Evolutionary conservation across 331 rosid genomes (phyloP), one percentile per base, ranked within the genome.

Genomic region (Erythrophleum ivorense): DNA sequence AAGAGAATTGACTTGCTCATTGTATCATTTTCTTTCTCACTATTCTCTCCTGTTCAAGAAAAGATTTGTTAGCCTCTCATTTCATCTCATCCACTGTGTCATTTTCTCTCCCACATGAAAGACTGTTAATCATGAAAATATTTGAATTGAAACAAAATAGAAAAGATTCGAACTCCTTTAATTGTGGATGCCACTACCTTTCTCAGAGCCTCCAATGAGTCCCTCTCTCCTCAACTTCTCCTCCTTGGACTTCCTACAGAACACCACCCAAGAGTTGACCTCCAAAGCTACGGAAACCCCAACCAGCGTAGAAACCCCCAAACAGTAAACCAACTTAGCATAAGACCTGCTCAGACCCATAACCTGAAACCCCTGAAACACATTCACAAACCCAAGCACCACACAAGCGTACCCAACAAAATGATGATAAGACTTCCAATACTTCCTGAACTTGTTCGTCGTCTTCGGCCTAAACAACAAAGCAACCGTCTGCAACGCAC

Each of bases 321-420:
- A 43, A 73, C 99, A 96, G 6, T 96, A 92, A 13, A 65, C 83
- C 84, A 96, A 52, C 81, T 96, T 96, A 0, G 95, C 92, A 80
- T 87, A 92, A 11, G 99, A 96, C 72, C 97, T 85, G 6, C 91
- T 90, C 0, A 86, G 95, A 7, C 95, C 99, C 97, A 96, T 96
- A 18, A 91, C 98, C 40, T 89, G 88, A 55, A 96, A 92, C 0
- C 99, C 99, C 24, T 93, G 88, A 63, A 96, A 94, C 29, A 94
- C 98, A 50, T 96, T 96, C 84, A 96, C 97, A 60, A 90, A 88
- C 9, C 95, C 97, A 19, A 94, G 79, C 67, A 96, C 95, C 74
- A 96, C 99, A 58, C 98, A 93, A n/a, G 95, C 84, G 53, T 96
- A 96, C 76, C 99, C 99, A 0, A 93, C 99, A 60, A 96, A 90